Evolutionary conservation across 768 basidiomycete genomes (phyloP).

Genomic region (Gautieria morchelliformis): DNA sequence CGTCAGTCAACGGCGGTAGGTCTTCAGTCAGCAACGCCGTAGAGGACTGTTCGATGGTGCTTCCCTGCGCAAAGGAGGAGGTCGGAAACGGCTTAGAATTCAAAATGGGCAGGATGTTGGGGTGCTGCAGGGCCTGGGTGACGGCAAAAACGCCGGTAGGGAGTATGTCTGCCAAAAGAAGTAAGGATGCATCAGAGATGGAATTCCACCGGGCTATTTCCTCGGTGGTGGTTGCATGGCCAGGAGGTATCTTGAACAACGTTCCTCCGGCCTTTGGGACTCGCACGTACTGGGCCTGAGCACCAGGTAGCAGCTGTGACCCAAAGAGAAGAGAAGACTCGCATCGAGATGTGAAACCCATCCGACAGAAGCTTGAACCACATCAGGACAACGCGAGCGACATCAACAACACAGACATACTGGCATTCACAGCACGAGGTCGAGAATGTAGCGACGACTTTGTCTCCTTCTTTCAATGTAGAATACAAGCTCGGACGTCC

Average conservation of each 20-base stretch:
- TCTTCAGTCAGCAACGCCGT: neutral
- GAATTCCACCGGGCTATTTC: slow-evolving; percentile 3
- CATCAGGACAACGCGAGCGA: neutral
- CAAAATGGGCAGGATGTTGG: slow-evolving; percentile 54
- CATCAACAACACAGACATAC: slow-evolving; percentile 32
- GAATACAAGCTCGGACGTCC: slow-evolving; percentile 57
- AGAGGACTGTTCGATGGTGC: neutral
- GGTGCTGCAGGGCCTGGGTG: slow-evolving; percentile 60
- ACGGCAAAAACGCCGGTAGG: slow-evolving; percentile 76
- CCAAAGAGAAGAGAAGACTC: slow-evolving; percentile 55
- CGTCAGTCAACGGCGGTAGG: slow-evolving; percentile 13
- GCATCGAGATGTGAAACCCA: slow-evolving; percentile 69
- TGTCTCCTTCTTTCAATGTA: slow-evolving; percentile 58
- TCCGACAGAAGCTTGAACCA: slow-evolving; percentile 53
- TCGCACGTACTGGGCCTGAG: slow-evolving; percentile 72
- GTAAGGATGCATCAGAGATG: slow-evolving; percentile 55
- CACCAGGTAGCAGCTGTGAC: slow-evolving; percentile 54
- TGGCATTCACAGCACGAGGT: slow-evolving; percentile 80
- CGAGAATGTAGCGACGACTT: slow-evolving; percentile 73
- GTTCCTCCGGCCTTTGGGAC: slow-evolving; percentile 77
- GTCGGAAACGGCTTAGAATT: slow-evolving; percentile 51
- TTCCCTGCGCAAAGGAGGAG: slow-evolving; percentile 19
- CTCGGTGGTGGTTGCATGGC: neutral
- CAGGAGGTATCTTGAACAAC: slow-evolving; percentile 35
- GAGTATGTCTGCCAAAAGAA: slow-evolving; percentile 69